Base-by-base conservation (phyloP, 768 basidiomycete genomes). In the Candolleomyces eurysporus region DNA sequence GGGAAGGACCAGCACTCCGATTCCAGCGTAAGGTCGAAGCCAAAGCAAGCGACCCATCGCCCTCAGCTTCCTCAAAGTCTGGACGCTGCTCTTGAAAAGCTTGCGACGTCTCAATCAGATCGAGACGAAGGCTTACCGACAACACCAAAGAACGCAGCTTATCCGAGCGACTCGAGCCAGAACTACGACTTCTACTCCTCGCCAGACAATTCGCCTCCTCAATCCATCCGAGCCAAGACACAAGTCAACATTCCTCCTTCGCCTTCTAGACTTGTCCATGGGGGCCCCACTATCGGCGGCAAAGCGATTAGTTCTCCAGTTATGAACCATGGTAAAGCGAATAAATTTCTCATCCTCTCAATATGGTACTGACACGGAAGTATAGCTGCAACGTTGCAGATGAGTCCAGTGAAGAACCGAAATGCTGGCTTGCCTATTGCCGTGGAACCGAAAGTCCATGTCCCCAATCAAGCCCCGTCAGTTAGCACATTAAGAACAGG, bases 351-450 rank as follows among this genome's bases (percentile, higher is more conserved):
- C 61, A 9, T 39, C 57, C 42, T 32, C 58, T 8, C 60, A 57
- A 65, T 56, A 59, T 59, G n/a, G 59, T 52, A 60, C 48, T 60
- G 21, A 13, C 40, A 32, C 42, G 17, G 60, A 42, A 21, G 17
- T 46, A 43, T 58, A 85, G 92, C 85, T 70, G 89, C 89, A 16
- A 89, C 88, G 1, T 68, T 84, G 67, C 80, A 87, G 60, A 84
- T 94, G 84, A 90, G 85, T 65, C 91, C 92, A 40, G 83, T 92
- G 22, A 88, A 88, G 75, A 82, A 86, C 67, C 80, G 87, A 48
- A 78, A 78, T 7, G 75, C 77, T 7, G 84, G 84, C 21, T 79
- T 82, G 65, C 90, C 91, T 19, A 91, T 91, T 56, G 79, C 78
- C 26, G 79, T 91, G 8, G 74, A 82, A 54, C 69, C 78, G 52